Evolutionary conservation across 345 rosid species (phyloP).

Genomic region (Eucalyptus caleyi): DNA sequence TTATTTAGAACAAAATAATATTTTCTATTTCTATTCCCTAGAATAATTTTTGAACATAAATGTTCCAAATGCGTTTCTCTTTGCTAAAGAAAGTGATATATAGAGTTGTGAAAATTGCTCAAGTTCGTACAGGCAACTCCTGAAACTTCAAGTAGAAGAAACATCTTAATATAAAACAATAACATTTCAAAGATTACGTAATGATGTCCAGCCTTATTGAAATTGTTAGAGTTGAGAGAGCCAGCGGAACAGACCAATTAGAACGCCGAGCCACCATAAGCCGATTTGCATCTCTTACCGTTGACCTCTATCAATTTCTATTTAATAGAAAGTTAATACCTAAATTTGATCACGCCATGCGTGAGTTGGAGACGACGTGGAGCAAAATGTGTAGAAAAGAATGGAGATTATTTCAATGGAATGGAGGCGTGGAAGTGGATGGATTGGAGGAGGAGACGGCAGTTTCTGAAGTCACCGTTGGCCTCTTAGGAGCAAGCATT

Average conservation of each 20-base stretch:
- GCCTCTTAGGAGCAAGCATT: not conserved
- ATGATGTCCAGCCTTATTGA: not conserved
- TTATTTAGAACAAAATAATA: too few relatives aligned
- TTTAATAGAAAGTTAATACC: not conserved
- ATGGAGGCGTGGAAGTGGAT: not conserved
- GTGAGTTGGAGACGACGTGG: not conserved
- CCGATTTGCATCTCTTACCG: not conserved
- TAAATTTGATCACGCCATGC: not conserved
- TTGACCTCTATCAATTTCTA: not conserved
- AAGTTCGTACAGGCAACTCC: not conserved
- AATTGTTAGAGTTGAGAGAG: not conserved
- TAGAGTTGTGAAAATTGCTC: not conserved
- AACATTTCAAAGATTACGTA: not conserved
- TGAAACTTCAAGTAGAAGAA: not conserved
- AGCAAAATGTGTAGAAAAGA: not conserved
- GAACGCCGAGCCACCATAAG: not conserved
- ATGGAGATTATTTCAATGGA: not conserved
- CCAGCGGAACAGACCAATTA: not conserved
- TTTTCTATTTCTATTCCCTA: too few relatives aligned
- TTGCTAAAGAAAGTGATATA: not conserved
- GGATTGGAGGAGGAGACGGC: not conserved
- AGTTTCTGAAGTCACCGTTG: not conserved
- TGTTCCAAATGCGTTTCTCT: too few relatives aligned
- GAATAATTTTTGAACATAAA: too few relatives aligned
- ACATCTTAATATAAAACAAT: accelerated